Evolutionary conservation across 108 stramenopile genomes (phyloP), one percentile per base, ranked within the genome.

Genomic region (Pelagomonas calceolata): DNA sequence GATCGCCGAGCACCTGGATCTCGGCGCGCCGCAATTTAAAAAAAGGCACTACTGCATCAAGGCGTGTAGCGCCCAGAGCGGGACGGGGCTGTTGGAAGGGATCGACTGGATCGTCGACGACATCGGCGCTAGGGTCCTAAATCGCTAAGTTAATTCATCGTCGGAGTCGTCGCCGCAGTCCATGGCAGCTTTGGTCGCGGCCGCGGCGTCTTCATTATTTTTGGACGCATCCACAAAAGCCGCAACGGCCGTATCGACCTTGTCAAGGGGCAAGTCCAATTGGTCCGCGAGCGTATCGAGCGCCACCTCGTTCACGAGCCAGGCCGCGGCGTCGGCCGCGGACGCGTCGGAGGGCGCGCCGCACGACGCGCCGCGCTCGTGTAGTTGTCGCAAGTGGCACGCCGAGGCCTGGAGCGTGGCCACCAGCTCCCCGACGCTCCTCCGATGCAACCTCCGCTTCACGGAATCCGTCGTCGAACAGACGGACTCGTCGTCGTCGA

Each of bases 31-130:
- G 63, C 70, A 79, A 66, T 91, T 88, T 67, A 45, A 79, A 35
- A 88, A 89, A 68, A 80, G 94, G 12, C 96, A 97, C 84, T 95
- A 91, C 89, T 76, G 78, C 4, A 92, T 97, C 43, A 80, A 81
- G 30, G 78, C 84, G 32, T 99, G 96, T 74, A 94, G 92, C 74
- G 98, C 96, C 0, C 88, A 96, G 68, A 94, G 94, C 0, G 97
- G 95, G 29, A 86, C 86, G 34, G 98, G 98, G 30, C 86, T 99
- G 10, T 80, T 81, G 0, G 84, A 90, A 15, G 93, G 94, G 0
- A 90, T 99, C 68, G 98, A 95, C 74, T 99, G 97, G 97, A 85
- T 97, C 75, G 91, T 97, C 0, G 77, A 85, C 7, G 98, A 99
- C 78, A 93, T 99, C 67, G 82, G 86, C 3, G 83, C 81, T 44